phyloP scores from a whole-genome alignment of 2,329 filamentous ascomycete genomes.

The Alternaria sp. region DNA sequence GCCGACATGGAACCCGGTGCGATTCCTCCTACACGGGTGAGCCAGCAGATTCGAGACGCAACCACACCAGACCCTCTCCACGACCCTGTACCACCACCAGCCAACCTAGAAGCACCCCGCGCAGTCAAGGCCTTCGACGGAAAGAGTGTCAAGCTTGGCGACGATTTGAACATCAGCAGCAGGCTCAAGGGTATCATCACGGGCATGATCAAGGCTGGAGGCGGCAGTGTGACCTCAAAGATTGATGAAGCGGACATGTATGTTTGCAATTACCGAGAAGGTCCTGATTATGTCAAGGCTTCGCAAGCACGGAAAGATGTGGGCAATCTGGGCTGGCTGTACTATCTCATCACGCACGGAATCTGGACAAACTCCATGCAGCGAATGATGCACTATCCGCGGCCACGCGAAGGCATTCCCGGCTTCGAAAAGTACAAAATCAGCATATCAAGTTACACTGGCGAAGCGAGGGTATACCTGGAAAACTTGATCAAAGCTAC shows the following conservation, averaged over 20 bases:
- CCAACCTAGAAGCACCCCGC: conserved; percentile 36
- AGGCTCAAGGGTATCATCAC: conserved; percentile 73
- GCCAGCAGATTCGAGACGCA: conserved; percentile 46
- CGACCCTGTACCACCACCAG: conserved; percentile 32
- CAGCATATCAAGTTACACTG: conserved; percentile 94
- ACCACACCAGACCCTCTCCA: conserved; percentile 44
- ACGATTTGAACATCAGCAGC: conserved; percentile 74
- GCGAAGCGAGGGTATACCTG: conserved; percentile 89
- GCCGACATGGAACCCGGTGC: conserved; percentile 33
- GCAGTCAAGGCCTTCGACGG: conserved; percentile 72
- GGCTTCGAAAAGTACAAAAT: conserved; percentile 81
- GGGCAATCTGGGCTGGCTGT: conserved; percentile 93
- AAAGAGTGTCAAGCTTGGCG: conserved; percentile 78
- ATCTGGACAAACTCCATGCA: conserved; percentile 85
- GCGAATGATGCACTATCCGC: conserved; percentile 87
- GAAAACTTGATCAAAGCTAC: conserved; percentile 87
- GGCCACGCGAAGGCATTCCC: conserved; percentile 77
- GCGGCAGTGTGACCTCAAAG: conserved; percentile 71
- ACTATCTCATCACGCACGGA: conserved; percentile 87
- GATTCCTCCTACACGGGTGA: conserved; percentile 59
- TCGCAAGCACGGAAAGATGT: conserved; percentile 81
- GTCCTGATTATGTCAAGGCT: conserved; percentile 77
- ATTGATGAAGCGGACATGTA: conserved; percentile 80
- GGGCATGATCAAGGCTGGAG: conserved; percentile 74
- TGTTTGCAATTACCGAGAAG: conserved; percentile 86